Evolutionary conservation across 352 stramenopile species (phyloP), one percentile per base, ranked within the genome.

Genomic region (Phytophthora pseudosyringae): DNA sequence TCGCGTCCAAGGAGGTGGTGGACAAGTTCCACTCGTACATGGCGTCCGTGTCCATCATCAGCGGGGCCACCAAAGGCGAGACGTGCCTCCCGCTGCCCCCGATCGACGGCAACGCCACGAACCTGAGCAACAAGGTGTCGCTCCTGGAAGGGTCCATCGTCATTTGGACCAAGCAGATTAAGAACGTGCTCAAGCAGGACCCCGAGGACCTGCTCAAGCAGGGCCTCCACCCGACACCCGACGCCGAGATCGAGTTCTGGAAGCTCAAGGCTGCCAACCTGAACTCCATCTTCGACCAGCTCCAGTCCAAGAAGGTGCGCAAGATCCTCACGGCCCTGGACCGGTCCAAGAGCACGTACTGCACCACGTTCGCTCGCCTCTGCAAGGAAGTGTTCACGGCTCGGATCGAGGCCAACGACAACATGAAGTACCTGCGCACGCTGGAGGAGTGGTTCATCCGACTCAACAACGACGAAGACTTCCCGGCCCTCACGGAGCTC

Each of bases 151-250:
- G 94, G 4, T 98, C 96, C 36, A 98, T 99, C 56, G 97, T 99
- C 47, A 99, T 97, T 1, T 99, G 97, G 97, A 99, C 97, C 32
- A 99, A 99, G 71, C 97, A 99, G 76, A 99, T 99, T 71, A 99
- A 99, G 73, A 98, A 95, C 64, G 94, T 99, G 3, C 78, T 99
- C 21, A 99, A 99, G 72, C 96, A 99, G 76, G 97, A 99, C 78
- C 97, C 97, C 0, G 97, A 99, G 62, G 84, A 93, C 51, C 73
- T 98, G 50, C 83, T 99, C 13, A 99, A 99, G 75, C 86, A 98
- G 64, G 97, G 97, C 2, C 78, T 98, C 28, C 92, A 99, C 66
- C 97, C 97, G n/a, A 99, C 97, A 3, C 97, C 97, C 3, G 95
- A 99, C 67, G 91, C 95, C 0, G 97, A 99, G 76, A 98, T 99